Percentiles rank a stretch among this genome's conserved stretches.
These are phyloP conservation scores for Eucalyptus sp. DNA, from an alignment of 345 rosid species.

Conservation along the genomic window DNA sequence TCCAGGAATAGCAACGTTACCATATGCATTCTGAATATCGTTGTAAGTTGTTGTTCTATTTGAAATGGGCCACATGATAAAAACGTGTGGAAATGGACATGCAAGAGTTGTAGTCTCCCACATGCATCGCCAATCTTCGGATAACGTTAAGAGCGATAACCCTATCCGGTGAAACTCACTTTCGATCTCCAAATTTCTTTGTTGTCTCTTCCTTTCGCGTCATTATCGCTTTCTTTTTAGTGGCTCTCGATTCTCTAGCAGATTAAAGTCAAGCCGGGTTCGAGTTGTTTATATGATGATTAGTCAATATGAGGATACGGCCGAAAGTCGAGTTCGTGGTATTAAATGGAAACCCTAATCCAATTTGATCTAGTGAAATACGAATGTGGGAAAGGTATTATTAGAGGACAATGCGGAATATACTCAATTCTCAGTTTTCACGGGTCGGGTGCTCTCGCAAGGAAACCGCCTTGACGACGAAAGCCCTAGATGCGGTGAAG, in stretches of 20 bases:
- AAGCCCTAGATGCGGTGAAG: neutral
- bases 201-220: neutral
- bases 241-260: neutral
- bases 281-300: neutral
- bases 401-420: neutral
- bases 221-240: neutral
- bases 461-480: neutral
- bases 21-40: rapidly evolving
- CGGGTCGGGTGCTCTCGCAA: neutral
- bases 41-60: neutral
- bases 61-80: neutral
- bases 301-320: neutral
- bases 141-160: neutral
- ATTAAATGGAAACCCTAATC: neutral
- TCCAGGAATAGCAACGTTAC: rapidly evolving
- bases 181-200: neutral
- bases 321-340: neutral
- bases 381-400: neutral
- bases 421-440: neutral
- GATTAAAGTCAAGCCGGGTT: neutral
- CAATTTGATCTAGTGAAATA: neutral
- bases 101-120: neutral
- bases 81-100: neutral
- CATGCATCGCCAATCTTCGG: neutral
- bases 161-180: neutral